Evolutionary conservation across 441 rosid genomes (phyloP), one percentile per base, ranked within the genome.

Genomic region (Adansonia gregorii): DNA sequence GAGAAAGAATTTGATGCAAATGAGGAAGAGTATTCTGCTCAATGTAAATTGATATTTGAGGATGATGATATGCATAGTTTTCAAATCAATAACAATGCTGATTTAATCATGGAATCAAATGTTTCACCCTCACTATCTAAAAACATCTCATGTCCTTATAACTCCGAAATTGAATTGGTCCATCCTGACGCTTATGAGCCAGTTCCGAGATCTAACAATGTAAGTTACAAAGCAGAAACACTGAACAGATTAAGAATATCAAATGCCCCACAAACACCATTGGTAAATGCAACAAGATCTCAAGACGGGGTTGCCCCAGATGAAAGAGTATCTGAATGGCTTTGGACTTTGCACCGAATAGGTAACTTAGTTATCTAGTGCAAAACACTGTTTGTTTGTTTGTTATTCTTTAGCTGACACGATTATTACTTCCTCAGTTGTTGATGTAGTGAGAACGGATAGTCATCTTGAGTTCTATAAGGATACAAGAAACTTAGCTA

Each of bases 371-470:
- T 72, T 72, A 31, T 58, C 78, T 72, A 9, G 39, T 49, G 45
- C 46, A 56, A 45, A 24, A 31, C 59, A 15, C 10, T 75, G 70
- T 63, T 61, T 55, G 3, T 74, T 63, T 71, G 67, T 65, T 49
- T 64, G 27, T 72, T 79, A 43, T 76, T 80, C 45, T 79, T 27
- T 9, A 71, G 76, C 77, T 77, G 67, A 82, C 80, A 45, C 49
- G 35, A 59, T 58, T 63, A 70, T 81, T 27, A 75, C 51, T 83
- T 77, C 79, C 78, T 76, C 89, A 96, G 98, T 92, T 83, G 96
- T 96, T 80, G 99, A 96, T 83, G 99, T 96, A 82, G 98, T 96
- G 76, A 90, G 98, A 84, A 96, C 98, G 10, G 98, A 96, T 83
- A 86, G 91, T 83, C 97, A 94, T 89, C 96, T 96, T 74, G 95